Base-by-base conservation (phyloP, 2,329 filamentous ascomycete genomes). In the Apiospora arundinis region DNA sequence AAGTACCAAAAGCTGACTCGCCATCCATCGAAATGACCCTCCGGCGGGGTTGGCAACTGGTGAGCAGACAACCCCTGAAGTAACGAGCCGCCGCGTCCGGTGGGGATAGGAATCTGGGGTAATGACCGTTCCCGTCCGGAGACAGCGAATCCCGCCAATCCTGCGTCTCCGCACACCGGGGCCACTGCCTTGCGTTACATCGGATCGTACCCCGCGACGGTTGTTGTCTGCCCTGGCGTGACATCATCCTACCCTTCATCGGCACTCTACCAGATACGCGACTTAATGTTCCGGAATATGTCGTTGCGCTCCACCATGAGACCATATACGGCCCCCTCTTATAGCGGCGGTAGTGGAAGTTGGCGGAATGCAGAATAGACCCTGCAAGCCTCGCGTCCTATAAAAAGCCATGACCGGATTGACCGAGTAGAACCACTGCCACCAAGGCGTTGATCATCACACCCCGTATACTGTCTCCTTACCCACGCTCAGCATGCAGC, bases 161-260 rank as follows among this genome's bases (percentile, higher is more conserved):
- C 56, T 63, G 12, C 21, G 32, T 21, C 56, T 23, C 32, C 32
- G 56, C 56, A 40, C 9, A 18, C 56, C 56, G 56, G 32, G 21
- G 18, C 56, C 56, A 63, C n/a, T 63, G 21, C 32, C 56, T 63
- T n/a, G 23, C n/a, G 56, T 63, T 63, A n/a, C 56, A 63, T 40
- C 18, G 56, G 56, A 63, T 40, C 32, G 32, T 40, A 63, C 56
- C 56, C 56, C 56, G 56, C 32, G 56, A 40, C 56, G 56, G 28
- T 32, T 63, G 56, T 40, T 40, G 3, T 40, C 32, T 63, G 7
- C 25, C 12, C 48, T 52, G 48, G 48, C 48, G n/a, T 52, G 48
- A 52, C 48, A 52, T 52, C 52, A 60, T 60, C 16, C 18, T 37
- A 60, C 52, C 52, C 52, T 60, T 11, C 28, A 21, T 25, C 16